Conservation (phyloP, 2,329 filamentous ascomycete genomes). For the Chrysoporthe puriensis region DNA sequence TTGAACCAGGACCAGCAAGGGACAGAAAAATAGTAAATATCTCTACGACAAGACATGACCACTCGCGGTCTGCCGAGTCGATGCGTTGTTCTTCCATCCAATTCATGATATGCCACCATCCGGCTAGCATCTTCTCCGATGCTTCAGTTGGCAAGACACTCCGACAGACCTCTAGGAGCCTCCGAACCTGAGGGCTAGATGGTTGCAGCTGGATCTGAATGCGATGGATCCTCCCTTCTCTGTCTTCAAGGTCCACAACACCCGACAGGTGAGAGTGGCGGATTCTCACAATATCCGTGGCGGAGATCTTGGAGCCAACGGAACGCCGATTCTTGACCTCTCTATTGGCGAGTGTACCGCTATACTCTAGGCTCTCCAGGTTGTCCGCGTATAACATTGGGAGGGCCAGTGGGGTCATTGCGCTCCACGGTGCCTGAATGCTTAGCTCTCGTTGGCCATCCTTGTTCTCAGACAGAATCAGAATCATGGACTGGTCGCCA, state of each 20-base stretch:
- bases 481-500: conserved; percentile 67
- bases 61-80: conserved; percentile 60
- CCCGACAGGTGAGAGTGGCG: conserved; percentile 63
- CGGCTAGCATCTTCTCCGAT: conserved; percentile 64
- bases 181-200: conserved; percentile 62
- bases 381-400: conserved; percentile 65
- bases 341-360: conserved; percentile 54
- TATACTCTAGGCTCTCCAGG: conserved; percentile 61
- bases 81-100: conserved; percentile 63
- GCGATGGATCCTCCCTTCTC: conserved; percentile 65
- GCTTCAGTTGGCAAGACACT: conserved; percentile 64
- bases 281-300: conserved; percentile 56
- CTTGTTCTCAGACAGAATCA: conserved; percentile 69
- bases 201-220: conserved; percentile 71
- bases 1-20: conserved; percentile 44
- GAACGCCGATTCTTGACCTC: conserved; percentile 53
- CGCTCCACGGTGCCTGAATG: conserved; percentile 76
- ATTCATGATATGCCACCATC: conserved; percentile 74
- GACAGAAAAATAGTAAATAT: conserved; percentile 67
- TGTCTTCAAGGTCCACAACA: conserved; percentile 68
- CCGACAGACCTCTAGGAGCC: conserved; percentile 63
- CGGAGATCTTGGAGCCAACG: conserved; percentile 50
- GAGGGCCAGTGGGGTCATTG: conserved; percentile 67
- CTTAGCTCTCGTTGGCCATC: conserved; percentile 69
- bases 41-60: conserved; percentile 68